Conservation (phyloP, 305 asterid genomes). For the Fraxinus angustifolia region DNA sequence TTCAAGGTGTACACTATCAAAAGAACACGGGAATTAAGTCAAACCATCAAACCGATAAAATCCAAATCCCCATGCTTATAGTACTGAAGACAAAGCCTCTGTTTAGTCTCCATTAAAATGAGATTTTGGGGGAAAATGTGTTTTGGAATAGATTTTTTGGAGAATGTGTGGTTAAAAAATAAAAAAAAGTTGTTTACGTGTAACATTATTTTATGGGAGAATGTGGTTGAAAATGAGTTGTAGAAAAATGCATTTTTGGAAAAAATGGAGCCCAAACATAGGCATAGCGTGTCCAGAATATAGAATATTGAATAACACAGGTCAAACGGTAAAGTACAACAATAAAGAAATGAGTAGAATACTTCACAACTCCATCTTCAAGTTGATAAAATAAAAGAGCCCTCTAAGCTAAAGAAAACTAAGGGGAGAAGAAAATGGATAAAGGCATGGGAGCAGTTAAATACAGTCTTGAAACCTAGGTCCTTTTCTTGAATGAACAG, state of each 20-base stretch:
- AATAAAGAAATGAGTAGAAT: background rate
- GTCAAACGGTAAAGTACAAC: background rate
- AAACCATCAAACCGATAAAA: background rate
- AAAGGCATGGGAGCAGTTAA: background rate
- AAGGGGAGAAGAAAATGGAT: background rate
- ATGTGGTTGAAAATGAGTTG: no score
- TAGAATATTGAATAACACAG: background rate
- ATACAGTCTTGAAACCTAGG: background rate
- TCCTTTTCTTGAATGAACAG: constrained; percentile 8
- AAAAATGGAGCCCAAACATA: no score
- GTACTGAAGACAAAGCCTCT: background rate
- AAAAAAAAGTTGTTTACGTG: no score
- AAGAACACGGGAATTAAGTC: background rate
- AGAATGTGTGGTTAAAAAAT: no score
- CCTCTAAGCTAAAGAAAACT: background rate
- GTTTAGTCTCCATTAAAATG: no score
- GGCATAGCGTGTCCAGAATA: background rate
- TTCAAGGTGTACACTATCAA: background rate
- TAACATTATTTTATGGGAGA: no score
- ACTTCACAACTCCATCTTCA: constrained; percentile 1
- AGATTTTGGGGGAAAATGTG: no score
- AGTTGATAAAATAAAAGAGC: background rate
- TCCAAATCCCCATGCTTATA: background rate
- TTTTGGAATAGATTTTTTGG: no score
- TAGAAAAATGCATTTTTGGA: no score